Conservation (phyloP, 2,329 filamentous ascomycete species). For the Trichoderma koningiopsis region DNA sequence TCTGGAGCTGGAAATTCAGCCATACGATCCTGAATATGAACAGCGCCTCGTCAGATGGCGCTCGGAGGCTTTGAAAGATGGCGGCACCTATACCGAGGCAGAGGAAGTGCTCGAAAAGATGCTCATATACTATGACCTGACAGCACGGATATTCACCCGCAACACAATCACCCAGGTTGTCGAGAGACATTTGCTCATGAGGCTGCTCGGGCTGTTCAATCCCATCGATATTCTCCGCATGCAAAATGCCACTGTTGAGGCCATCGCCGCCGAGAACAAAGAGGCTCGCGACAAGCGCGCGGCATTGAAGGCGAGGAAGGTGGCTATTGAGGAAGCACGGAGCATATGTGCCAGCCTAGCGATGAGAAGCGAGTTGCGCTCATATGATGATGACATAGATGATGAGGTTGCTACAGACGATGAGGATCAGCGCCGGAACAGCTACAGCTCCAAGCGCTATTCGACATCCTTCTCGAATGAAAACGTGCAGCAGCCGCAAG, state of each 20-base stretch:
- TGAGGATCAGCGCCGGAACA: slow-evolving; percentile 31
- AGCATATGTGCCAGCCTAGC: slow-evolving; percentile 53
- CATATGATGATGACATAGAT: slow-evolving; percentile 41
- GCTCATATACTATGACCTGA: slow-evolving; percentile 58
- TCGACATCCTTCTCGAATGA: slow-evolving; percentile 24
- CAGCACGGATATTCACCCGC: slow-evolving; percentile 54
- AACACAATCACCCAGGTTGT: slow-evolving; percentile 57
- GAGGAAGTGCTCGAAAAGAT: slow-evolving; percentile 59
- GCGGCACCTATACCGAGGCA: slow-evolving; percentile 51
- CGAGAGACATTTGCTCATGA: slow-evolving; percentile 53
- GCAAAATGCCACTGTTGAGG: slow-evolving; percentile 48
- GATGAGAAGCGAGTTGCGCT: slow-evolving; percentile 54
- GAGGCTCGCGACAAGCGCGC: slow-evolving; percentile 53
- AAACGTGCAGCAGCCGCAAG: slow-evolving; percentile 25
- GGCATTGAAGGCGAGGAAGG: slow-evolving; percentile 51
- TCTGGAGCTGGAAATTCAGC: slow-evolving; percentile 56
- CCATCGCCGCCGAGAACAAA: slow-evolving; percentile 56
- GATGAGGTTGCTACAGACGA: slow-evolving; percentile 37
- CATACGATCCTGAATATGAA: slow-evolving; percentile 57
- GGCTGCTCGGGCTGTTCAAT: slow-evolving; percentile 56
- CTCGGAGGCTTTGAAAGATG: slow-evolving; percentile 45
- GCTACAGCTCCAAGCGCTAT: slow-evolving; percentile 27
- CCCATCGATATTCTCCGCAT: slow-evolving; percentile 54
- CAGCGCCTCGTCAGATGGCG: slow-evolving; percentile 53
- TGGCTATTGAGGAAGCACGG: slow-evolving; percentile 53